Evolutionary conservation across 192 early-diverging fungal species (phyloP).

Genomic region (Phlyctochytrium planicorne): DNA sequence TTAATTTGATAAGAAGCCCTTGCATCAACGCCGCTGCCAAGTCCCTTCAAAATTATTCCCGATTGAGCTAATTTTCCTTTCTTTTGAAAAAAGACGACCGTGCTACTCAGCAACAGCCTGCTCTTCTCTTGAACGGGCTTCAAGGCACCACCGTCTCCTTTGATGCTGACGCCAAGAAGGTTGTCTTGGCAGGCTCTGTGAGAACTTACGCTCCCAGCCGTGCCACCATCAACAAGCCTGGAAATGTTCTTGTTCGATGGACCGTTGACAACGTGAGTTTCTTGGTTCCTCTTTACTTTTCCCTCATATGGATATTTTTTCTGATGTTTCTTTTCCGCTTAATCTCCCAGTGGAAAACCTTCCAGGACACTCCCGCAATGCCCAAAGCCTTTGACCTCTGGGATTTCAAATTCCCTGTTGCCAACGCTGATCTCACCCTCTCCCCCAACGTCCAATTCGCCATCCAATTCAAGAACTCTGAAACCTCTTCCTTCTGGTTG

Average conservation of each 20-base stretch:
- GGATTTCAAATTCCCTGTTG: background rate
- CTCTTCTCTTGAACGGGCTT: no score
- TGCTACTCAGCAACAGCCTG: background rate
- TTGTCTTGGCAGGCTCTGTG: background rate
- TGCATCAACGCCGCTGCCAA: no score
- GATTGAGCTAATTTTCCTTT: no score
- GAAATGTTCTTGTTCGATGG: background rate
- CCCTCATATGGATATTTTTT: no score
- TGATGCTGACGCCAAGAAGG: background rate
- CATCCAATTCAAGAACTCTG: background rate
- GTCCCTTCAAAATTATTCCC: no score
- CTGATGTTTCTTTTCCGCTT: no score
- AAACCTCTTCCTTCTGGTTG: no score
- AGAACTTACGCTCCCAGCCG: background rate
- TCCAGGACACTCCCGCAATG: background rate
- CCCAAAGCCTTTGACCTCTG: background rate
- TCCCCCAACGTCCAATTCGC: background rate
- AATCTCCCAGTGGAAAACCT: constrained; percentile 1
- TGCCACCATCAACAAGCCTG: background rate
- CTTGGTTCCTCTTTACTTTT: no score
- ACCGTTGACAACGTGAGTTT: background rate
- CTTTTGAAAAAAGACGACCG: background rate
- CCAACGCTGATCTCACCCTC: background rate
- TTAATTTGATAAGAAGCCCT: no score
- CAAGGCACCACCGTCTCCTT: no score